Evolutionary conservation across 176 grass and related monocot genomes (phyloP).

Genomic region (Tuctoria greenei): DNA sequence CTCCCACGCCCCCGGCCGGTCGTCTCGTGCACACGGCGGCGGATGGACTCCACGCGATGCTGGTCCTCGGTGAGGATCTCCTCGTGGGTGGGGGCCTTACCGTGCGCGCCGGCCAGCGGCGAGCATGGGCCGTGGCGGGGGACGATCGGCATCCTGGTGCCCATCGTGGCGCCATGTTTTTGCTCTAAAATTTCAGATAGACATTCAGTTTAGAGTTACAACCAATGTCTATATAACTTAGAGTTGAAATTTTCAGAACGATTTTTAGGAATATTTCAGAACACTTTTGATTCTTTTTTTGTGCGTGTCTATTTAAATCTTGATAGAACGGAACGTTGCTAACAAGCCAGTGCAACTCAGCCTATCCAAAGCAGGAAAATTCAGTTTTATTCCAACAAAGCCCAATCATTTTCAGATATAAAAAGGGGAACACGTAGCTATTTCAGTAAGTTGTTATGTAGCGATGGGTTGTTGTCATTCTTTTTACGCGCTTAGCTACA

Average conservation of each 20-base stretch:
- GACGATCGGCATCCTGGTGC: conserved; percentile 43
- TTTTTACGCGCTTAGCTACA: background rate
- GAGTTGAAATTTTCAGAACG: background rate
- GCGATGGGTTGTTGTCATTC: background rate
- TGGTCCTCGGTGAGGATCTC: conserved; percentile 70
- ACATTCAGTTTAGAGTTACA: conserved; percentile 11
- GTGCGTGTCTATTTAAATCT: background rate
- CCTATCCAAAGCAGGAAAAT: background rate
- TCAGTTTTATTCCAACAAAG: background rate
- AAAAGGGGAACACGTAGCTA: background rate
- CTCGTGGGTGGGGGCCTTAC: conserved; percentile 23
- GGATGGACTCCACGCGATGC: conserved; percentile 61
- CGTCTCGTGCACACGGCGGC: conserved; percentile 29
- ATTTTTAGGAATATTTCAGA: background rate
- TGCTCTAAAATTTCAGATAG: conserved; percentile 39
- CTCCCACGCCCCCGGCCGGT: background rate
- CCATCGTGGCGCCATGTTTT: background rate
- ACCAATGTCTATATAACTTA: background rate
- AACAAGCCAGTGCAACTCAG: background rate
- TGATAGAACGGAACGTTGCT: background rate
- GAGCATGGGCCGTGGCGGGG: conserved; percentile 79
- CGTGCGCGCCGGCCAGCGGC: conserved; percentile 29
- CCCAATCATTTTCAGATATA: conserved; percentile 10
- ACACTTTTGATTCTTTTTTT: background rate
- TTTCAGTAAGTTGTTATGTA: background rate